Percentiles rank a stretch among this genome's conserved stretches.
Conservation (phyloP, 345 rosid genomes). For the Euclidium syriacum region DNA sequence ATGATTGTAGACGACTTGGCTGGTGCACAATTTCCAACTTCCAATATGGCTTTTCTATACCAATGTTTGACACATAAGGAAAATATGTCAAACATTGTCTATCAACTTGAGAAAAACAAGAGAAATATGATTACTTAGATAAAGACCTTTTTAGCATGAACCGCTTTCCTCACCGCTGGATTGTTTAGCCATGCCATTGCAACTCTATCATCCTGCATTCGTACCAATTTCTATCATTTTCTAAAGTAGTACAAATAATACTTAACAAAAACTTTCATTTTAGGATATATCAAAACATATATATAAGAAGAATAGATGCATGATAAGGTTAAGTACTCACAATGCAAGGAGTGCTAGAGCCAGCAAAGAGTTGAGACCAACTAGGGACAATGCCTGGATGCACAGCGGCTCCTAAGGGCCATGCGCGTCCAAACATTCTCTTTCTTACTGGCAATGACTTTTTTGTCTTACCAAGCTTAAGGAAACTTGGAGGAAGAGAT, state of each 20-base stretch:
- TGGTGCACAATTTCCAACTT: conserved; percentile 48
- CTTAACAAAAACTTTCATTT: not conserved
- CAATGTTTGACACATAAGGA: not conserved
- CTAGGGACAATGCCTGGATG: conserved; percentile 77
- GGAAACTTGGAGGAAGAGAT: conserved; percentile 61
- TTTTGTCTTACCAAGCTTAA: conserved; percentile 43
- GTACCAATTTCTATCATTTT: not conserved
- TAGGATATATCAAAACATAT: not conserved
- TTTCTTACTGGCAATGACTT: conserved; percentile 60
- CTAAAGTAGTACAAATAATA: not conserved
- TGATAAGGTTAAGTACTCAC: conserved; percentile 39
- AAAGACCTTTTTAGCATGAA: conserved; percentile 61
- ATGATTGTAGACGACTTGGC: conserved; percentile 32
- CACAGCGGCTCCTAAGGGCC: conserved; percentile 84
- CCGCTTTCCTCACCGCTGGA: conserved; percentile 59
- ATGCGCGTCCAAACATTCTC: conserved; percentile 90
- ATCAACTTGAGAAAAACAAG: not conserved
- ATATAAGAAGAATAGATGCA: not conserved
- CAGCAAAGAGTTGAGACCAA: conserved; percentile 71
- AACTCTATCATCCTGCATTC: conserved; percentile 61
- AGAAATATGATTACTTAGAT: not conserved
- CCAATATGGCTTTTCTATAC: conserved; percentile 47
- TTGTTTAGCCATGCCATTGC: conserved; percentile 76
- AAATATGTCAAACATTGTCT: not conserved
- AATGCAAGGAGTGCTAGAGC: conserved; percentile 43